Evolutionary conservation across 768 basidiomycete species (phyloP).

Genomic region (Agrocybe praecox): DNA sequence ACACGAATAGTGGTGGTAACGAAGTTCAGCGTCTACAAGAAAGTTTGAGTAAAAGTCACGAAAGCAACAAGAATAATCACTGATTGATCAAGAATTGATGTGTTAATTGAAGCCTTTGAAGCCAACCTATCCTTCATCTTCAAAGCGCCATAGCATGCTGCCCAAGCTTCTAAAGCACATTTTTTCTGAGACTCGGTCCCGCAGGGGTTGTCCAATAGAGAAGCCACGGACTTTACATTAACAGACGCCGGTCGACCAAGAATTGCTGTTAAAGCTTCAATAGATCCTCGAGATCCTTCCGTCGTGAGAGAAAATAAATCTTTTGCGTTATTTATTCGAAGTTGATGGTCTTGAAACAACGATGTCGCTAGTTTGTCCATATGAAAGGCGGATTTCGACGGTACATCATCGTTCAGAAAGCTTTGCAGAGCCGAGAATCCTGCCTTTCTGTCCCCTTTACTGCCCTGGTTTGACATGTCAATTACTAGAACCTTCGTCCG

Average conservation of each 20-base stretch:
- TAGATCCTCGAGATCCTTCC: slow-evolving; percentile 28
- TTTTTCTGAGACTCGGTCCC: slow-evolving; percentile 10
- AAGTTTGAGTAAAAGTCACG: neutral
- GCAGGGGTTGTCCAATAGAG: slow-evolving; percentile 21
- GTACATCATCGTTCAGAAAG: slow-evolving; percentile 29
- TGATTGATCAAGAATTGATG: slow-evolving; percentile 17
- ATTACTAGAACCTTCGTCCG: slow-evolving; percentile 35
- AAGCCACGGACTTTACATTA: slow-evolving; percentile 33
- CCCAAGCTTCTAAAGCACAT: slow-evolving; percentile 48
- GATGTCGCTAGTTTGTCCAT: slow-evolving; percentile 48
- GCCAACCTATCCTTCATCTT: slow-evolving; percentile 13
- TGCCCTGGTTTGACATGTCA: slow-evolving; percentile 8
- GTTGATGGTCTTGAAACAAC: slow-evolving; percentile 38
- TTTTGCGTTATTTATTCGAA: slow-evolving; percentile 35
- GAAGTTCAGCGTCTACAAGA: slow-evolving; percentile 31
- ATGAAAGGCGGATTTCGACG: slow-evolving; percentile 40
- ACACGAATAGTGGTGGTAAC: slow-evolving; percentile 41
- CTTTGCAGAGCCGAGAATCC: slow-evolving; percentile 25
- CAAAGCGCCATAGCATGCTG: slow-evolving; percentile 37
- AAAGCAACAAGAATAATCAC: slow-evolving; percentile 19
- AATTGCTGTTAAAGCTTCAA: slow-evolving; percentile 31
- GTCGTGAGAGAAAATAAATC: slow-evolving; percentile 39
- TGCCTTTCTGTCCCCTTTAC: slow-evolving; percentile 5
- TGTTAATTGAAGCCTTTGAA: slow-evolving; percentile 26
- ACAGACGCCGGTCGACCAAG: slow-evolving; percentile 40